Conservation (phyloP, 176 grass and related monocot species). For the Carex littledalei region DNA sequence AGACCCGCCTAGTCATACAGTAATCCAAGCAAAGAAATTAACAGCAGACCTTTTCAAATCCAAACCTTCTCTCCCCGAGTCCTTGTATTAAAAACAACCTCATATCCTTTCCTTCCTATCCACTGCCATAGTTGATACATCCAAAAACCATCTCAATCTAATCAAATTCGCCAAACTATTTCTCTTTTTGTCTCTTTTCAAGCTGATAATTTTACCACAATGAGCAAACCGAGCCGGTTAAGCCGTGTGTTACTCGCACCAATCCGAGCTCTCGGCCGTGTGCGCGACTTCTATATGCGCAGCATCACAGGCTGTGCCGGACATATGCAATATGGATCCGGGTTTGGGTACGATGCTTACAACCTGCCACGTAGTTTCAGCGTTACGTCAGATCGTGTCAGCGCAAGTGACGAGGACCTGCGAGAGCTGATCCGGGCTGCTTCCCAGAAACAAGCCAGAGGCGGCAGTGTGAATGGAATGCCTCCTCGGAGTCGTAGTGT, state of each 20-base stretch:
- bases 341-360: background rate
- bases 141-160: conserved; percentile 1
- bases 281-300: conserved; percentile 36
- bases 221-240: conserved; percentile 18
- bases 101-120: background rate
- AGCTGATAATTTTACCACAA: background rate
- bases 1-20: conserved; percentile 8
- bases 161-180: background rate
- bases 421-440: conserved; percentile 23
- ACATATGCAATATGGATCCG: background rate
- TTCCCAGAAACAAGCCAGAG: background rate
- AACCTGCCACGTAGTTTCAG: conserved; percentile 26
- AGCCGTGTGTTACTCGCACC: conserved; percentile 16
- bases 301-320: conserved; percentile 32
- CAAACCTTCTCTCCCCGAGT: background rate
- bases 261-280: conserved; percentile 14
- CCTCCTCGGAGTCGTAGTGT: conserved; percentile 28
- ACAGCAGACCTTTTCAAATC: background rate
- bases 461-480: background rate
- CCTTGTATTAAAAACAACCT: background rate
- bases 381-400: background rate
- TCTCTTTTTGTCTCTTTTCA: background rate
- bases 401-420: conserved; percentile 23
- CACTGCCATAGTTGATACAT: background rate
- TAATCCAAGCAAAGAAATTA: background rate